phyloP scores from a whole-genome alignment of 1,139 yeast genomes.

The Yamadazyma atlantica region DNA sequence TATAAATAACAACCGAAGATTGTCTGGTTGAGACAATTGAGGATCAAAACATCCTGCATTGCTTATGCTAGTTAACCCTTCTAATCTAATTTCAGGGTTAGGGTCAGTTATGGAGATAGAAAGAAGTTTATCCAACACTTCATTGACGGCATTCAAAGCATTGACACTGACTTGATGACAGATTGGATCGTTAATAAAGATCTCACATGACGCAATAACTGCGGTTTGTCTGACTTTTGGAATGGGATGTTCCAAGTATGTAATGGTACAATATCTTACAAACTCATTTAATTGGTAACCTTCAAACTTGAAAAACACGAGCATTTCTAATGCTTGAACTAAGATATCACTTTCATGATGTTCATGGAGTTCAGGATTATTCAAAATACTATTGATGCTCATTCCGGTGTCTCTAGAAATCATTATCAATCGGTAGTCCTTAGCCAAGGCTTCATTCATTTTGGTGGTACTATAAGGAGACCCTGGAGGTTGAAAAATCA shows the following conservation, averaged over 20 bases:
- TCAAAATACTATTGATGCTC: conserved; percentile 35
- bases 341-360: conserved; percentile 53
- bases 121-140: conserved; percentile 76
- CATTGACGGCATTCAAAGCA: conserved; percentile 81
- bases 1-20: conserved; percentile 79
- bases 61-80: conserved; percentile 66
- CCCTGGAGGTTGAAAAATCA: conserved; percentile 82
- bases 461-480: conserved; percentile 71
- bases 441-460: conserved; percentile 67
- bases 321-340: conserved; percentile 68
- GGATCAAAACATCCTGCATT: conserved; percentile 77
- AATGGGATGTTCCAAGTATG: conserved; percentile 77
- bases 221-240: conserved; percentile 83
- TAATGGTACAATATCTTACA: conserved; percentile 77
- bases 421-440: conserved; percentile 74
- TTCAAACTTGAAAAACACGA: conserved; percentile 72
- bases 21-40: conserved; percentile 91
- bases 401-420: conserved; percentile 62
- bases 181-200: conserved; percentile 81
- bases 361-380: conserved; percentile 41
- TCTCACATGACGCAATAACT: conserved; percentile 76
- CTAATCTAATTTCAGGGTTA: conserved; percentile 75
- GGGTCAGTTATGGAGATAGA: conserved; percentile 92
- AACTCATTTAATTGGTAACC: conserved; percentile 81
- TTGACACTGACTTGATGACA: conserved; percentile 83